A percentile compares a stretch with the other conserved stretches of the same genome.
These are phyloP conservation scores for Plantago ovata DNA, from an alignment of 257 asterid species.

Conservation along the genomic window DNA sequence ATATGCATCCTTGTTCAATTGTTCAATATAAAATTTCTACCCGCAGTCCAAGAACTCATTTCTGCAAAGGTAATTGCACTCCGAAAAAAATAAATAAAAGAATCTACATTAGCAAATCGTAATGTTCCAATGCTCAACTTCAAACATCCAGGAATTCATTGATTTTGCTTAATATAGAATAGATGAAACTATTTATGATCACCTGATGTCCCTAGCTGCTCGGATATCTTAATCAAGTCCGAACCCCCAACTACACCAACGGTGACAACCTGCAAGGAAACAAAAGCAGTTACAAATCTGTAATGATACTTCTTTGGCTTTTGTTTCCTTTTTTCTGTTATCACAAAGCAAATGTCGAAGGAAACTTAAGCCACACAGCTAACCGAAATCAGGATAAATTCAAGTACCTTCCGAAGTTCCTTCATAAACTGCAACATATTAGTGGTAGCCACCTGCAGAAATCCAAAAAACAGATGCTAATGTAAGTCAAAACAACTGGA, in stretches of 20 bases:
- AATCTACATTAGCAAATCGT: too few relatives aligned
- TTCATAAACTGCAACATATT: conserved; percentile 75
- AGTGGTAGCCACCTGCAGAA: conserved; percentile 57
- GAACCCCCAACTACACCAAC: conserved; percentile 99
- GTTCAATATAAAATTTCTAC: too few relatives aligned
- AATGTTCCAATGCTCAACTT: too few relatives aligned
- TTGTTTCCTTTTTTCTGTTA: not conserved
- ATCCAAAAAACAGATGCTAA: conserved; percentile 8
- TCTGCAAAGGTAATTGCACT: too few relatives aligned
- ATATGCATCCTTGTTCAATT: too few relatives aligned
- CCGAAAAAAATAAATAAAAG: too few relatives aligned
- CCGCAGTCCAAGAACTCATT: too few relatives aligned
- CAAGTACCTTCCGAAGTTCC: conserved; percentile 68
- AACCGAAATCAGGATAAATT: not conserved
- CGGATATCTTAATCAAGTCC: conserved; percentile 91
- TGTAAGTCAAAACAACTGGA: not conserved
- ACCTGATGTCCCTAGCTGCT: conserved; percentile 92
- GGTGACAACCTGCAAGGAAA: conserved; percentile 56
- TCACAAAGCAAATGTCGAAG: not conserved
- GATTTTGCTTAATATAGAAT: not conserved
- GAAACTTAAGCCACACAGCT: not conserved
- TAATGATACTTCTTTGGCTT: not conserved
- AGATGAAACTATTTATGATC: conserved; percentile 16
- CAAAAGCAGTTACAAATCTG: not conserved
- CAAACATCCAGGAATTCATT: not conserved